These are phyloP conservation scores for Grammothele lineata DNA, from an alignment of 768 basidiomycete species.

Conservation along the genomic window DNA sequence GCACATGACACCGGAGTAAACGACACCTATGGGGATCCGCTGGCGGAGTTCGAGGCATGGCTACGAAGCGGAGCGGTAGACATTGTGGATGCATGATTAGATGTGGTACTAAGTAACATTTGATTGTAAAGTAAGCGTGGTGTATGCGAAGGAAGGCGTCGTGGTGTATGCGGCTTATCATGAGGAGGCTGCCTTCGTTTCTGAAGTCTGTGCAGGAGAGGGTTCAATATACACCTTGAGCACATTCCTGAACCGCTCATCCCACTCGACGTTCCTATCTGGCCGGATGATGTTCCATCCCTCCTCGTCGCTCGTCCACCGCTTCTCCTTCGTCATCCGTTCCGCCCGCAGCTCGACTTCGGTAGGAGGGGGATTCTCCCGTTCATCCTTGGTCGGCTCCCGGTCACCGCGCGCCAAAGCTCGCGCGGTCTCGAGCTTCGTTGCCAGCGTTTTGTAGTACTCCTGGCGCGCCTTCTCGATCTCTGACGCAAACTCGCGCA, in stretches of 20 bases:
- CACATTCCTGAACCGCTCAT: constrained; percentile 59
- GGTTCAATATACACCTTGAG: constrained; percentile 56
- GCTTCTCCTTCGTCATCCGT: constrained; percentile 81
- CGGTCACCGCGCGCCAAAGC: constrained; percentile 69
- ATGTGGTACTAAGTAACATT: neutral
- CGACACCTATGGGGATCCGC: constrained; percentile 40
- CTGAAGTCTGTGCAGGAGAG: constrained; percentile 2
- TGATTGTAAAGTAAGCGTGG: constrained; percentile 2
- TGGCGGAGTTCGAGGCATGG: constrained; percentile 69
- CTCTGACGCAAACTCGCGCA: constrained; percentile 42
- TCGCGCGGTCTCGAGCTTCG: constrained; percentile 66
- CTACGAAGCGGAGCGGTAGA: constrained; percentile 60
- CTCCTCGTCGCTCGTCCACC: constrained; percentile 75
- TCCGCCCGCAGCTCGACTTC: constrained; percentile 89
- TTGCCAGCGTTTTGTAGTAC: constrained; percentile 71
- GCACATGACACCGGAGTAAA: no score
- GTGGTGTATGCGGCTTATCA: constrained; percentile 7
- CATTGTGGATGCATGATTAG: constrained; percentile 29
- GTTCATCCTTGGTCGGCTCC: constrained; percentile 85
- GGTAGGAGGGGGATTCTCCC: constrained; percentile 70
- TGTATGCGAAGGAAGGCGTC: constrained; percentile 2
- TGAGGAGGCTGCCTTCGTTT: neutral
- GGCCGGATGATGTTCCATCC: constrained; percentile 79
- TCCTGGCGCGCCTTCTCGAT: constrained; percentile 66
- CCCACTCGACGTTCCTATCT: constrained; percentile 66